Base-by-base conservation (phyloP, 371 early-diverging fungal genomes). In the Entomophthora muscae region DNA sequence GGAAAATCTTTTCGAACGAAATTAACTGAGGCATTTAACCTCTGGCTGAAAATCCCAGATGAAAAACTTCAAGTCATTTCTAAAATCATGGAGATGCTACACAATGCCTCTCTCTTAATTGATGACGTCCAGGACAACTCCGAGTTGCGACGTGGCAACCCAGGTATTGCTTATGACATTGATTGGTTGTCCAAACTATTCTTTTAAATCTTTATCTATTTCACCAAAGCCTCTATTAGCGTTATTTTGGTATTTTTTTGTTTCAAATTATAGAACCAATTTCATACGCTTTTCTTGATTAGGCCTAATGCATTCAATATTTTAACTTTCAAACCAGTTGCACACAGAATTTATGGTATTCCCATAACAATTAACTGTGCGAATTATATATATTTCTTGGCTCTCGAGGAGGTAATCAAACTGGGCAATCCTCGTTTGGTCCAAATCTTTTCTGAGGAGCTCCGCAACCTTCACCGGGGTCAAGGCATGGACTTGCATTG, bases 91-190 rank as follows among this genome's bases (percentile, higher is more conserved):
- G 90, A 87, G 63, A 94, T 93, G 92, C 83, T 98, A 27, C 98
- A 98, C 67, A 90, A 83, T 33, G 87, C 95, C 24, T 89, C 90
- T 72, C 70, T 98, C 52, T 73, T 98, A 91, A 83, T 97, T 52
- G 97, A 97, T 70, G 98, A 98, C 67, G 89, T 98, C 22, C 90
- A 98, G 72, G 98, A 98, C 70, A 85, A 81, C 63, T 94, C 95
- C 0, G 78, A 77, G 24, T 66, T 96, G 57, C 76, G 97, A 54
- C 77, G 97, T 61, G 97, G 97, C 1, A 81, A 84, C 1, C 98
- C 98, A 60, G 76, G 82, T 72, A 66, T 10, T 61, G 2, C 13
- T 54, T 54, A 12, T 26, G 24, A 51, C 33, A 28, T 31, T 0
- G 26, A 3, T n/a, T 32, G 22, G 26, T 26, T 33, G 3, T 52